Evolutionary conservation across 2,329 filamentous ascomycete genomes (phyloP).

Genomic region (Aspergillus viridinutans): DNA sequence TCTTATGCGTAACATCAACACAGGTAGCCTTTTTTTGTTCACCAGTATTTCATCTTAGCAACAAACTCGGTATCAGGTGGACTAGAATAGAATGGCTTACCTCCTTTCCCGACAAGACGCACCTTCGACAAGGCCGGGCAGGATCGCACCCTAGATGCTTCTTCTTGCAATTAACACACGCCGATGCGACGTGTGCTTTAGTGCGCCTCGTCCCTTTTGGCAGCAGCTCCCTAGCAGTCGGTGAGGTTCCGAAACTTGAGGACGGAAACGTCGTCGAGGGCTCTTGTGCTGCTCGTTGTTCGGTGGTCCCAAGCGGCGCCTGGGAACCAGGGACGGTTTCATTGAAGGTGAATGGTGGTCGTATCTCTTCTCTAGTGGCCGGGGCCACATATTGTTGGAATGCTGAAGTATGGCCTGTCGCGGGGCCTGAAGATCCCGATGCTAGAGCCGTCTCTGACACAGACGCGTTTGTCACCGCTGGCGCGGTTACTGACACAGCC

Average conservation of each 20-base stretch:
- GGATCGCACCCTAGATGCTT: slow-evolving; percentile 47
- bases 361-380: slow-evolving; percentile 11
- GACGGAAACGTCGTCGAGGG: slow-evolving; percentile 23
- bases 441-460: slow-evolving; percentile 9
- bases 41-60: background rate
- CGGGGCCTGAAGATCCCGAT: slow-evolving; percentile 13
- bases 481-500: slow-evolving; percentile 8
- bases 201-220: slow-evolving; percentile 42
- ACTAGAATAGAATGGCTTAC: slow-evolving; percentile 27
- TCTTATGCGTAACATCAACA: slow-evolving; percentile 46
- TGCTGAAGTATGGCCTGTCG: slow-evolving; percentile 10
- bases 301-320: slow-evolving; percentile 17
- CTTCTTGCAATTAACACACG: slow-evolving; percentile 47
- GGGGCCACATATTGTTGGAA: slow-evolving; percentile 14
- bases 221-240: slow-evolving; percentile 24
- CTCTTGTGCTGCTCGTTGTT: slow-evolving; percentile 15
- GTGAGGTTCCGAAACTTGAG: slow-evolving; percentile 18
- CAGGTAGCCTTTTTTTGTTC: slow-evolving; percentile 33
- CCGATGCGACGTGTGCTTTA: slow-evolving; percentile 46
- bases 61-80: background rate
- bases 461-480: slow-evolving; percentile 6
- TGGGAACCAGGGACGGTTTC: slow-evolving; percentile 17
- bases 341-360: slow-evolving; percentile 13
- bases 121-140: slow-evolving; percentile 43
- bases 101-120: slow-evolving; percentile 44